Percentiles rank a stretch among this genome's conserved stretches.
phyloP scores from a whole-genome alignment of 2,329 filamentous ascomycete genomes.

The Escovopsis sp. region DNA sequence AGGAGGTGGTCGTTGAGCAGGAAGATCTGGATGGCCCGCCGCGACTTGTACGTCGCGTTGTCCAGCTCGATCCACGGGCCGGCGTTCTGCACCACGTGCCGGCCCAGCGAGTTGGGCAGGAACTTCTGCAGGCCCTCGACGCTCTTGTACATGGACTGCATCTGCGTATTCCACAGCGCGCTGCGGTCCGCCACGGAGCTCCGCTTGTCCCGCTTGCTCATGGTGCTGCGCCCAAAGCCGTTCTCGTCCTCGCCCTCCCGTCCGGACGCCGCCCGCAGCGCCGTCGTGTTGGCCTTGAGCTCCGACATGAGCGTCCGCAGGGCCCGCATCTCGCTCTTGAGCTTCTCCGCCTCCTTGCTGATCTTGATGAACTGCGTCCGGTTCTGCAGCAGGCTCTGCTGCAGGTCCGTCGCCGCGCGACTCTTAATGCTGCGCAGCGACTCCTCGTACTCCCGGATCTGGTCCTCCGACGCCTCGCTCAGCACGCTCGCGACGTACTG shows the following conservation, averaged over 20 bases:
- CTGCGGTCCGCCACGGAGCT: conserved; percentile 68
- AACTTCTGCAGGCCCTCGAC: conserved; percentile 98
- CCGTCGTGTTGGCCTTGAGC: conserved; percentile 62
- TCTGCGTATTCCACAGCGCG: conserved; percentile 52
- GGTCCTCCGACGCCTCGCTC: conserved; percentile 72
- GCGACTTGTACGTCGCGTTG: conserved; percentile 90
- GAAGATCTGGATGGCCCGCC: conserved; percentile 78
- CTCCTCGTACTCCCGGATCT: conserved; percentile 69
- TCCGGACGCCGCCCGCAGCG: conserved; percentile 43
- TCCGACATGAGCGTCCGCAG: conserved; percentile 85
- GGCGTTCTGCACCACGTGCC: conserved; percentile 87
- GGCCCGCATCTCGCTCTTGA: conserved; percentile 90
- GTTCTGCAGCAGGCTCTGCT: conserved; percentile 94
- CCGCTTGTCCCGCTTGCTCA: conserved; percentile 64
- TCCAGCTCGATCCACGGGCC: conserved; percentile 92
- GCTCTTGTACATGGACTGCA: conserved; percentile 75
- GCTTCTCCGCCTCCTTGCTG: conserved; percentile 95
- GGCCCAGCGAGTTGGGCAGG: conserved; percentile 74
- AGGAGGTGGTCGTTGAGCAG: conserved; percentile 89
- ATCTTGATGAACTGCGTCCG: conserved; percentile 98
- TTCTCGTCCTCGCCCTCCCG: conserved; percentile 32
- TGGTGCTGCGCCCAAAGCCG: conserved; percentile 34
- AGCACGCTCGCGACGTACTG: conserved; percentile 62
- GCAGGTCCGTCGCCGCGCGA: conserved; percentile 67
- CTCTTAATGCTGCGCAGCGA: conserved; percentile 62